phyloP scores from a whole-genome alignment of 2,329 filamentous ascomycete genomes.

The Aschersonia sp. region DNA sequence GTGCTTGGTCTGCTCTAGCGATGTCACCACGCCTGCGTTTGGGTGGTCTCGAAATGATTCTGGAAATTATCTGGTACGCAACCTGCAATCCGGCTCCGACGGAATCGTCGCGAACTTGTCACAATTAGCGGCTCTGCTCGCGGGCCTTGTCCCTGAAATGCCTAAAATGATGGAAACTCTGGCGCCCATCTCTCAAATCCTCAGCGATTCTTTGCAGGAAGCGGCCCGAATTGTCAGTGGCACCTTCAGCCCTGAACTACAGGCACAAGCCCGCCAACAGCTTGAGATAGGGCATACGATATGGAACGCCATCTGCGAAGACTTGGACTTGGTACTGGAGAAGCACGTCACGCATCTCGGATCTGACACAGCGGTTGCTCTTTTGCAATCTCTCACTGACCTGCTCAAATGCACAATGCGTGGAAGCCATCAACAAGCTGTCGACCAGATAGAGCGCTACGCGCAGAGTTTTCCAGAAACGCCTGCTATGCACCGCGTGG shows the following conservation, averaged over 20 bases:
- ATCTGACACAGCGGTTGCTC: slow-evolving; percentile 24
- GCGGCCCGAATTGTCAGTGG: slow-evolving; percentile 9
- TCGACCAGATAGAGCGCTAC: slow-evolving; percentile 12
- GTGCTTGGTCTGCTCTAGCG: slow-evolving; percentile 4
- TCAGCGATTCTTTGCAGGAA: slow-evolving; percentile 18
- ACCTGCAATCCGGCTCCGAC: slow-evolving; percentile 25
- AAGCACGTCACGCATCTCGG: slow-evolving; percentile 39
- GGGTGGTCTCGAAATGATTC: slow-evolving; percentile 8
- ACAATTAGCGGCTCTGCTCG: slow-evolving; percentile 25
- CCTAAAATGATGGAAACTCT: slow-evolving; percentile 33
- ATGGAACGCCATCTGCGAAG: slow-evolving; percentile 26
- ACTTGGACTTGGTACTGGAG: slow-evolving; percentile 33
- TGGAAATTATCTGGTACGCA: slow-evolving; percentile 22
- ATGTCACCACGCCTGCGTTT: slow-evolving; percentile 5
- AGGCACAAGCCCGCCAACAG: slow-evolving; percentile 14
- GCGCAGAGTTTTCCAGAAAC: slow-evolving; percentile 19
- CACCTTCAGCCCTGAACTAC: slow-evolving; percentile 7
- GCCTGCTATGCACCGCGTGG: slow-evolving; percentile 21
- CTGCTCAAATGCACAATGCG: slow-evolving; percentile 28
- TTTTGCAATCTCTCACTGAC: slow-evolving; percentile 26
- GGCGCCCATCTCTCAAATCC: slow-evolving; percentile 19
- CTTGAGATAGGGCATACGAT: slow-evolving; percentile 26
- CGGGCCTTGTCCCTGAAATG: slow-evolving; percentile 25
- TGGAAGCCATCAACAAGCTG: slow-evolving; percentile 20
- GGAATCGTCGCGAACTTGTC: slow-evolving; percentile 28